These are phyloP conservation scores for Myotisia sp. DNA, from an alignment of 2,329 filamentous ascomycete genomes.

Conservation along the genomic window DNA sequence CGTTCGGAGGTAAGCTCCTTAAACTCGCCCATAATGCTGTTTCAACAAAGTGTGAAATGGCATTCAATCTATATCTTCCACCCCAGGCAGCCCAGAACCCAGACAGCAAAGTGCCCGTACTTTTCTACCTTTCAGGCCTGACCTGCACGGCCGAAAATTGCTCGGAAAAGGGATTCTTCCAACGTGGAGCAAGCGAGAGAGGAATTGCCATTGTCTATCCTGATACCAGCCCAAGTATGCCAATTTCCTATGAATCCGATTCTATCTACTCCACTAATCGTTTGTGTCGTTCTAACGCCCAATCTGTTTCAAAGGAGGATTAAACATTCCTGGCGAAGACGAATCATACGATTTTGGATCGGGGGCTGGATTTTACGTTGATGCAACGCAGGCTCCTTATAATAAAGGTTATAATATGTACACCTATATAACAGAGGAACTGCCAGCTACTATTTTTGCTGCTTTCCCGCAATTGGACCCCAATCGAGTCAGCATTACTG, in stretches of 20 bases:
- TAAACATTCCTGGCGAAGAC: constrained; percentile 68
- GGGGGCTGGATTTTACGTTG: constrained; percentile 87
- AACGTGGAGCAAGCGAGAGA: constrained; percentile 61
- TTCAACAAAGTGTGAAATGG: constrained; percentile 75
- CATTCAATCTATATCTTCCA: constrained; percentile 82
- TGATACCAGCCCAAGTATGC: constrained; percentile 75
- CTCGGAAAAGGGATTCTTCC: constrained; percentile 75
- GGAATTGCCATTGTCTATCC: constrained; percentile 90
- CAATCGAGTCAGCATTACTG: constrained; percentile 63
- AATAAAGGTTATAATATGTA: constrained; percentile 81
- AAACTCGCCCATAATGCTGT: constrained; percentile 79
- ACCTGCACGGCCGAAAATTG: constrained; percentile 84
- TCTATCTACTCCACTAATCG: not conserved
- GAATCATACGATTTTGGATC: constrained; percentile 84
- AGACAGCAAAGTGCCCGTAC: constrained; percentile 57
- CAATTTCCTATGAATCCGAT: not conserved
- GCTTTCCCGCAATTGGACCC: constrained; percentile 60
- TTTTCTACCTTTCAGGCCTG: constrained; percentile 86
- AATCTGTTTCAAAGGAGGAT: constrained; percentile 41
- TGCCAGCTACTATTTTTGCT: constrained; percentile 62
- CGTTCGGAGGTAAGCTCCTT: constrained; percentile 84
- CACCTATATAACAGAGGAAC: constrained; percentile 74
- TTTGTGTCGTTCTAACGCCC: constrained; percentile 1
- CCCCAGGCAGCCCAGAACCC: constrained; percentile 44
- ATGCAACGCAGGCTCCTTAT: constrained; percentile 66